phyloP scores from a whole-genome alignment of 148 eudicot species.

The Selenicereus undatus region DNA sequence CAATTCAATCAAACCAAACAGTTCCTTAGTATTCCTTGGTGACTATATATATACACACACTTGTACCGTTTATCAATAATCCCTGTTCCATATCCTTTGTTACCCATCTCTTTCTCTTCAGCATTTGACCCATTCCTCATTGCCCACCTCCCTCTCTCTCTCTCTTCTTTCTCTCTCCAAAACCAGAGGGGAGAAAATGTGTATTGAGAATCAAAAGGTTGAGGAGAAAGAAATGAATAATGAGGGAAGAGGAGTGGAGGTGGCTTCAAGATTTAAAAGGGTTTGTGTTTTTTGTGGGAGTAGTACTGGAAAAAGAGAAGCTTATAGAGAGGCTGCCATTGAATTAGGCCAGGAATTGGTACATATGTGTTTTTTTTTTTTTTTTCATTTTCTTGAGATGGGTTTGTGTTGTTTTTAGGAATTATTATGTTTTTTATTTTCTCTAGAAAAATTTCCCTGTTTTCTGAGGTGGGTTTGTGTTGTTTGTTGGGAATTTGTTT shows the following conservation, averaged over 20 bases:
- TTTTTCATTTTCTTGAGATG: not conserved
- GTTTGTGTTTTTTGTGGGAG: conserved; percentile 64
- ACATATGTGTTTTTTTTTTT: not conserved
- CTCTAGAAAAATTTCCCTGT: too few species aligned
- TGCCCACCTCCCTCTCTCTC: conserved; percentile 5
- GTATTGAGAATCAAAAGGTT: conserved; percentile 22
- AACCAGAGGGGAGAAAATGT: conserved; percentile 1
- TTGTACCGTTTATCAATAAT: not conserved
- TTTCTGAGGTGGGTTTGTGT: too few species aligned
- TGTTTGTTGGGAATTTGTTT: not conserved
- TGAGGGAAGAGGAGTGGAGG: not conserved
- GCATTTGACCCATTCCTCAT: conserved; percentile 25
- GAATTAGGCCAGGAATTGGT: conserved; percentile 53
- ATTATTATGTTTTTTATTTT: too few species aligned
- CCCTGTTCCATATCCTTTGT: conserved; percentile 5
- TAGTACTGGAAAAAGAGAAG: conserved; percentile 46
- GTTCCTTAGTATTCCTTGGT: not conserved
- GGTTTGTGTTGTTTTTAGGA: not conserved
- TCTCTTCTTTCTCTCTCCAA: not conserved
- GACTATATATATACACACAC: not conserved
- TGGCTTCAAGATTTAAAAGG: conserved; percentile 45
- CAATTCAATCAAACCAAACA: not conserved
- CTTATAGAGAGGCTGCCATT: conserved; percentile 50
- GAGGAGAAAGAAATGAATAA: conserved; percentile 20
- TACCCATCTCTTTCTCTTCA: conserved; percentile 13